A percentile compares a stretch with the other conserved stretches of the same genome.
Conservation (phyloP, 2,329 filamentous ascomycete genomes). For the Botrytis byssoidea region DNA sequence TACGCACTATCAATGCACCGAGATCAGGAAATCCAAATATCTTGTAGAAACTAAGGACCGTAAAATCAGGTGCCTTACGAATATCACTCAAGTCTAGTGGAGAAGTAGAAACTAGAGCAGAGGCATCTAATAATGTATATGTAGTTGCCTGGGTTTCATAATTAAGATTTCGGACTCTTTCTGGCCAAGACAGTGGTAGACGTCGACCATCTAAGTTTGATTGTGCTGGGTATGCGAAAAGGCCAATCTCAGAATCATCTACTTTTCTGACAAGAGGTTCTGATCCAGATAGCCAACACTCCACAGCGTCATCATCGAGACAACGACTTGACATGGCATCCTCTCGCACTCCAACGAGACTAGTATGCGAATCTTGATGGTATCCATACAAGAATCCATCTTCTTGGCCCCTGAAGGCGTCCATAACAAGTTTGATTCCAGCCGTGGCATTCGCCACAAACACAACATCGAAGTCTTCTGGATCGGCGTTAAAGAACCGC, state of each 20-base stretch:
- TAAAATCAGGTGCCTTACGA: constrained; percentile 73
- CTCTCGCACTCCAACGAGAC: constrained; percentile 77
- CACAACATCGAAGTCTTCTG: constrained; percentile 78
- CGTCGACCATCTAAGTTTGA: constrained; percentile 57
- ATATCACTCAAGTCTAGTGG: constrained; percentile 67
- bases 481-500: constrained; percentile 76
- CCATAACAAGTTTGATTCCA: constrained; percentile 81
- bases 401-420: constrained; percentile 67
- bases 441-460: constrained; percentile 94
- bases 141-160: constrained; percentile 26
- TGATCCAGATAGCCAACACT: constrained; percentile 58
- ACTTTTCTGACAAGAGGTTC: constrained; percentile 37
- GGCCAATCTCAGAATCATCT: constrained; percentile 37
- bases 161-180: constrained; percentile 44
- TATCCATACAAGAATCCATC: constrained; percentile 81
- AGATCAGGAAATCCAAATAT: constrained; percentile 97
- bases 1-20: constrained; percentile 79
- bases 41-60: constrained; percentile 87
- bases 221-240: constrained; percentile 73
- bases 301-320: constrained; percentile 63
- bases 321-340: constrained; percentile 64
- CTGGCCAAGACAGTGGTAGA: constrained; percentile 69
- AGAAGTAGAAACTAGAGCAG: constrained; percentile 75
- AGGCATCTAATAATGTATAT: constrained; percentile 80
- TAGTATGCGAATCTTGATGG: constrained; percentile 83